Evolutionary conservation across 306 rosid species (phyloP), one percentile per base, ranked within the genome.

Genomic region (Elaeagnus macrophylla): DNA sequence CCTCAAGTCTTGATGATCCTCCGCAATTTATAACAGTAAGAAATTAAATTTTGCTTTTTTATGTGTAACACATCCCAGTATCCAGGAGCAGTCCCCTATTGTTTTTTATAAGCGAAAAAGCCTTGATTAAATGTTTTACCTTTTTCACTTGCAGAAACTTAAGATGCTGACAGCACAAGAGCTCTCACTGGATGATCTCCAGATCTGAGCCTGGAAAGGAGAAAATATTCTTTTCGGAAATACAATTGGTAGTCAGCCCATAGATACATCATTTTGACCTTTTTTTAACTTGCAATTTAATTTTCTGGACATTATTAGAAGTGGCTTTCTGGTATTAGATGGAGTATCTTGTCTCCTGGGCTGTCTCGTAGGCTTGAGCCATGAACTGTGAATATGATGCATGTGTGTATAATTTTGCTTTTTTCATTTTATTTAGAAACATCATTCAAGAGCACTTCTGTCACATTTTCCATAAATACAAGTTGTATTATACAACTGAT

Each of bases 1-100:
- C 99, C 43, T 60, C 99, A 5, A 76, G 99, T 74, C 60, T 91
- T 43, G 96, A 91, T 35, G 99, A 87, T 76, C 99, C 99, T 73
- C 85, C 85, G 18, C 86, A 83, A 53, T 87, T 84, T 73, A 54
- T 91, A 15, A 77, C 82, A 85, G 99, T 91, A 83, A 72, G 40
- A 36, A 67, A 13, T 51, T 54, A 10, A n/a, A 5, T n/a, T n/a
- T n/a, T n/a, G n/a, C n/a, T n/a, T 47, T 47, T 12, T 15, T 43
- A 10, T 56, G 41, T 16, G 10, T 17, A 32, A 18, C 51, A 35
- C 35, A 18, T 8, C 32, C 14, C 25, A 7, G 41, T 48, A 75
- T 41, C n/a, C 8, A 13, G 32, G 32, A n/a, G 25, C 40, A 48
- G 10, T 5, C 40, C 18, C 15, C 20, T 8, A 0, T 35, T 17